Base-by-base conservation (phyloP, 1,139 yeast genomes). In the Saccharomycopsis hybrid region DNA sequence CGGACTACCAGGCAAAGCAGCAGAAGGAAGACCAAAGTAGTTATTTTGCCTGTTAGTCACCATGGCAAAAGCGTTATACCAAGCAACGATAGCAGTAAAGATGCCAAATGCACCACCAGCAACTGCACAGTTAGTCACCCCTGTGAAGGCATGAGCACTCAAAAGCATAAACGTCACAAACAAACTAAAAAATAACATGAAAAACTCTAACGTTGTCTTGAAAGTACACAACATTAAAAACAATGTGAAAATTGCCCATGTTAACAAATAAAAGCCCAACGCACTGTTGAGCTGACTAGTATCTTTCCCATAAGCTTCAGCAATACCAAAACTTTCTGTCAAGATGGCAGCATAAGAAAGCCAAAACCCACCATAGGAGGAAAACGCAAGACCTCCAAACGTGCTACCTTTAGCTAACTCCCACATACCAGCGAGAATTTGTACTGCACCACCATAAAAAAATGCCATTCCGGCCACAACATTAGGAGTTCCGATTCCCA, bases 11-110 rank as follows among this genome's bases (percentile, higher is more conserved):
- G n/a, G 40, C 39, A 43, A 32, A 11, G 25, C 30, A 18, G 11
- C 2, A 11, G 38, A 30, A 5, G 48, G 43, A 4, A 79, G 73
- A 31, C 76, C 69, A 51, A 86, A 53, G 66, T 84, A 86, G 38
- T 87, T 72, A 69, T 84, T 88, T 65, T 78, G 85, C 60, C 67
- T 69, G 57, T 76, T 85, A 47, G 94, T 86, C 50, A 88, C 66
- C 80, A 95, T 96, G n/a, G 95, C 94, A 31, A 78, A 85, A 4
- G 96, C 96, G 64, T 85, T 85, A 64, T 87, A 88, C 90, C 92
- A 88, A 11, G 95, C 95, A 49, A 78, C 64, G 59, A 85, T 78
- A 1, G 96, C 86, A 39, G 90, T 80, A 38, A 86, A 64, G n/a
- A 88, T 62, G 41, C 96, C 96, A 54, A 85, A 68, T 33, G 82